Base-by-base conservation (phyloP, 331 rosid species). In the Phaseolus coccineus region DNA sequence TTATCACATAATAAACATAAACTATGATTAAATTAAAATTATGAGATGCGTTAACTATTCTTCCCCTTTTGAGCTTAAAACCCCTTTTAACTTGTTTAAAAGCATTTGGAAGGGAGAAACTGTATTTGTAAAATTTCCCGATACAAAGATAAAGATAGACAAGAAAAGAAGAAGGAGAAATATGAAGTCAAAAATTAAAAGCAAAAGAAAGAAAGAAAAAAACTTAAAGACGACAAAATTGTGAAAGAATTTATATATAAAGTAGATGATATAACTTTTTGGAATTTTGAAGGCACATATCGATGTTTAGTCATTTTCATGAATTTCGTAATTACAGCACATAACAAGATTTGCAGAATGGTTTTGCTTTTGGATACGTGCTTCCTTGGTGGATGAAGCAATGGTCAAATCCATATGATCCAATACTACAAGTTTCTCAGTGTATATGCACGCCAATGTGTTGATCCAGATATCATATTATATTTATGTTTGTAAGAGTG, bases 291-390 rank as follows among this genome's bases (percentile, higher is more conserved):
- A 37, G 50, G 1, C 16, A 37, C 28, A 10, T 44, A 10, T n/a
- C 35, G 64, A 57, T 25, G 72, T 42, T 19, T 42, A 22, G 71
- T 24, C 35, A 67, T 67, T 67, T 19, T 40, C 72, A 42, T 10
- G 35, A 22, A 31, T 40, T 63, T 42, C 35, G 24, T 33, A 67
- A 40, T 40, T 19, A 9, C 11, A 19, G 24, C 35, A 67, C 19
- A 40, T 40, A 4, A 42, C 72, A 66, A 40, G 22, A 39, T 66
- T 40, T 39, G 31, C 31, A 67, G 72, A 42, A 37, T 7, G 70
- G 15, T 37, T 37, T 19, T 64, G 15, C 15, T 64, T 64, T 64
- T 8, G 0, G 6, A n/a, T 31, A 28, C 31, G 24, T 61, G 1
- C 22, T 30, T 61, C 12, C 19, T 30, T 30, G 13, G 13, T 61